Base-by-base conservation (phyloP, 768 basidiomycete genomes). In the Agaricus sinodeliciosus region DNA sequence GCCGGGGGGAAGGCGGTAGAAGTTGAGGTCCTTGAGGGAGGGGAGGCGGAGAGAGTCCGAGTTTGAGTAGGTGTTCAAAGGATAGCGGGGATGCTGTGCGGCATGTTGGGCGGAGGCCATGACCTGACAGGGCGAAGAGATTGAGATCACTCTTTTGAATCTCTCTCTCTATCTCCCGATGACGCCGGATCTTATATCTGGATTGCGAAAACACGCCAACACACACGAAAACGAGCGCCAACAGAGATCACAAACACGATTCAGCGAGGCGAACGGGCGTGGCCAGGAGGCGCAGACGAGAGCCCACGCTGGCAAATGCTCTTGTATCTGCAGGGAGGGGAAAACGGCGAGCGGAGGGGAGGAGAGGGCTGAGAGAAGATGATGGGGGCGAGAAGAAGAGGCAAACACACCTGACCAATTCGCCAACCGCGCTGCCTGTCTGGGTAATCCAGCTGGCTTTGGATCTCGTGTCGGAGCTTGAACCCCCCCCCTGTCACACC, bases 1-100 rank as follows among this genome's bases (percentile, higher is more conserved):
- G 12, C 66, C 62, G 26, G 65, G 61, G 39, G 63, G 63, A 1
- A 63, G 61, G 16, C 50, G 68, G 57, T 28, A 68, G 66, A 88
- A 86, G 64, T 85, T 83, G 63, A 89, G 75, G 62, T 85, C 84
- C 69, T 80, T 87, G 64, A 88, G 75, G 16, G 85, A 85, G 0
- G 86, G 86, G 4, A 87, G 76, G 36, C 83, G 82, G 59, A 81
- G 67, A 53, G 75, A 70, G 54, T 67, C 73, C 61, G 51, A 62
- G 52, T 74, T 67, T 49, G 70, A 65, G 57, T 67, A 52, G 37
- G 19, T 43, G 22, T 35, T 43, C 41, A 52, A 26, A 22, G 57
- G 35, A 55, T 55, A 48, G 46, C 54, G 26, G 16, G 57, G 40
- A 22, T 50, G 59, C 57, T 72, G 70, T n/a, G 68, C 60, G 52